Conservation (phyloP, 2,329 filamentous ascomycete genomes). For the Paecilomyces formosus region DNA sequence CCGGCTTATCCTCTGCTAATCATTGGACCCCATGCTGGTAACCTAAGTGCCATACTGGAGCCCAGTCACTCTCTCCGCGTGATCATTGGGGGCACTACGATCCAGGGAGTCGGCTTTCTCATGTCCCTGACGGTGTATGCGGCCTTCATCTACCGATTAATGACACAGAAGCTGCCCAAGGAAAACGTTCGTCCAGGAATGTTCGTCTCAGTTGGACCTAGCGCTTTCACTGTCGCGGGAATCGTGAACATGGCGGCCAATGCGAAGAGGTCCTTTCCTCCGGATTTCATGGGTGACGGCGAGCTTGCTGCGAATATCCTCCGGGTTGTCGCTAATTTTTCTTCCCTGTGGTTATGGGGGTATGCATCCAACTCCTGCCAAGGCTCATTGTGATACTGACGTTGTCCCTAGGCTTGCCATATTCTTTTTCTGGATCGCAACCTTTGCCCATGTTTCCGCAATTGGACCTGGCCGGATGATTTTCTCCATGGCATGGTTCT, state of each 20-base stretch:
- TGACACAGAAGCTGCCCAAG: conserved; percentile 77
- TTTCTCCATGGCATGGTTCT: conserved; percentile 82
- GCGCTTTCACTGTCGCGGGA: conserved; percentile 59
- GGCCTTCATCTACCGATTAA: conserved; percentile 76
- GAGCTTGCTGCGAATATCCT: conserved; percentile 48
- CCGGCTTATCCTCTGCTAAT: conserved; percentile 76
- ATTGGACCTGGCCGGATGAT: conserved; percentile 54
- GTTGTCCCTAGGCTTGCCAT: conserved; percentile 51
- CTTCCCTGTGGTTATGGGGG: conserved; percentile 73
- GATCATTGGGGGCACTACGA: conserved; percentile 52
- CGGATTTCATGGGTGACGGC: conserved; percentile 52
- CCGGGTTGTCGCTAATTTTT: conserved; percentile 52
- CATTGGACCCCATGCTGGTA: conserved; percentile 64
- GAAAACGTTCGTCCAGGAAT: conserved; percentile 73
- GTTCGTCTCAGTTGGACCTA: conserved; percentile 77
- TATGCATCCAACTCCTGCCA: conserved; percentile 14
- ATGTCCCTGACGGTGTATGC: conserved; percentile 72
- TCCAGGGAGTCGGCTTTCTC: conserved; percentile 59
- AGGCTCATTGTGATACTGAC: not conserved
- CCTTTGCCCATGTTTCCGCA: conserved; percentile 68
- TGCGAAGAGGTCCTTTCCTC: conserved; percentile 37
- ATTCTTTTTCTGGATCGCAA: conserved; percentile 76
- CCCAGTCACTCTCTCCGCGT: conserved; percentile 42
- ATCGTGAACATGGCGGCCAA: conserved; percentile 51
- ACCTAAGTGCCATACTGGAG: conserved; percentile 43